These are phyloP conservation scores for Penicillium canescens DNA, from an alignment of 495 filamentous ascomycete species.

Conservation along the genomic window DNA sequence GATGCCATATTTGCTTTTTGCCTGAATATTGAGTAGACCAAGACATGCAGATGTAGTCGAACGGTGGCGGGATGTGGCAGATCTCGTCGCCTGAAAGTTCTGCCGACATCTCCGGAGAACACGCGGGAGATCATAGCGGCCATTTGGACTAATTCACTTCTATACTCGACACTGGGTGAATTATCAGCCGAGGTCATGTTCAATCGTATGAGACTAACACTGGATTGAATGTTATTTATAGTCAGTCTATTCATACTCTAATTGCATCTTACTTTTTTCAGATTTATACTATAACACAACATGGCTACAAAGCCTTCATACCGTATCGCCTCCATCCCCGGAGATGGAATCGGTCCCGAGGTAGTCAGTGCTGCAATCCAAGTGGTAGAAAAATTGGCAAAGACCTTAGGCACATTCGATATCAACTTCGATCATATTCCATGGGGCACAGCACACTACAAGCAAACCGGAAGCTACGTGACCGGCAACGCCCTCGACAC, in stretches of 20 bases:
- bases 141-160: background rate
- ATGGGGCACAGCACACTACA: constrained; percentile 44
- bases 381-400: constrained; percentile 35
- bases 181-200: constrained; percentile 2
- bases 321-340: constrained; percentile 43
- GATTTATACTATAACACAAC: background rate
- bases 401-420: constrained; percentile 32
- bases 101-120: constrained; percentile 8
- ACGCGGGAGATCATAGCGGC: background rate
- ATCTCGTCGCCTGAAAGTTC: constrained; percentile 28
- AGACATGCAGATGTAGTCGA: background rate
- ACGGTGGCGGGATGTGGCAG: constrained; percentile 3
- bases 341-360: constrained; percentile 44
- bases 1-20: constrained; percentile 6
- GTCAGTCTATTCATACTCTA: background rate
- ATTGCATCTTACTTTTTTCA: background rate
- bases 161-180: background rate
- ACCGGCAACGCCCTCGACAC: constrained; percentile 39
- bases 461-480: constrained; percentile 40
- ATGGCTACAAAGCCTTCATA: constrained; percentile 20
- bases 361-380: constrained; percentile 37
- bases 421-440: constrained; percentile 40
- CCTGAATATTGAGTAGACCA: background rate
- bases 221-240: background rate
- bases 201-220: too few relatives aligned